These are phyloP conservation scores for Rhizopogon roseolus DNA, from an alignment of 768 basidiomycete species.

Conservation along the genomic window DNA sequence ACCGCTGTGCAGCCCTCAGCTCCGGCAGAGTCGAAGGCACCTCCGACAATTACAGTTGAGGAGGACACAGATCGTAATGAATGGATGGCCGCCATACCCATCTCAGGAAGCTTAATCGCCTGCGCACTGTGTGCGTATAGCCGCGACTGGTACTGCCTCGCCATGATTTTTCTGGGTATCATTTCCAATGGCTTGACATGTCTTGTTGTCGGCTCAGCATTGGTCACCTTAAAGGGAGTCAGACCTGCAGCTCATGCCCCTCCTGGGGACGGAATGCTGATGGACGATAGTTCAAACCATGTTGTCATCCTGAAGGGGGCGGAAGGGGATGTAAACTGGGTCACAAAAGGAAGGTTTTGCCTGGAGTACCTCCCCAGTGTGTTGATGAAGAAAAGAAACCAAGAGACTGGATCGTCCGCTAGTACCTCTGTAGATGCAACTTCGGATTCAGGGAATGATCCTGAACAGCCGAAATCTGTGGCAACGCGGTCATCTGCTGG, in stretches of 20 bases:
- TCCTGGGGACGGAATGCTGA: slow-evolving; percentile 25
- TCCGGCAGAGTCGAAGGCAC: neutral
- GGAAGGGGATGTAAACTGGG: slow-evolving; percentile 21
- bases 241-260: slow-evolving; percentile 19
- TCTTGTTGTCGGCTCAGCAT: slow-evolving; percentile 21
- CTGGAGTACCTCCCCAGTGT: slow-evolving; percentile 14
- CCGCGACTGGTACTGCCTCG: slow-evolving; percentile 19
- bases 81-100: slow-evolving; percentile 17
- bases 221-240: slow-evolving; percentile 16
- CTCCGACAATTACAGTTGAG: slow-evolving; percentile 6
- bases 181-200: slow-evolving; percentile 26
- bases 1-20: neutral
- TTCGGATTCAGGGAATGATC: no score
- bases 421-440: neutral
- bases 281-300: slow-evolving; percentile 7
- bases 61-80: slow-evolving; percentile 2
- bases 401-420: neutral
- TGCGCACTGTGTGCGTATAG: slow-evolving; percentile 15
- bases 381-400: neutral
- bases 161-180: slow-evolving; percentile 27
- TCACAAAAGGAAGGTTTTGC: slow-evolving; percentile 27
- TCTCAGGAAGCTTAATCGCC: slow-evolving; percentile 16
- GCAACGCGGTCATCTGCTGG: no score
- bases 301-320: slow-evolving; percentile 23
- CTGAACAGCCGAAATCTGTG: no score